These are phyloP conservation scores for Sideroxylon spinosum DNA, from an alignment of 179 eudicot species.

Conservation along the genomic window DNA sequence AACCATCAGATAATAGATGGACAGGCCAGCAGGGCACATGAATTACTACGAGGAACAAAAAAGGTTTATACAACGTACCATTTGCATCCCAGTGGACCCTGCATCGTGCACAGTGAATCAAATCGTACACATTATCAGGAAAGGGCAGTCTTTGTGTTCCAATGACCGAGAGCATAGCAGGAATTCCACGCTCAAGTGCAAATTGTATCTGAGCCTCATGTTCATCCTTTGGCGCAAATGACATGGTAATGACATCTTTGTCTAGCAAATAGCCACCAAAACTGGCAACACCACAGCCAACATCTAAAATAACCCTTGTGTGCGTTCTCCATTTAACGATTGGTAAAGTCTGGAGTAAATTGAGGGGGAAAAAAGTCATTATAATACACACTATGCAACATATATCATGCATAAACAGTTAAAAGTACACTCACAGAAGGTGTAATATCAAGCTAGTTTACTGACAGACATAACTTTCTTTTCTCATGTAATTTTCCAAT, in stretches of 20 bases:
- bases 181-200: conserved; percentile 96
- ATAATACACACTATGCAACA: background rate
- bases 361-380: background rate
- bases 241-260: conserved; percentile 86
- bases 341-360: conserved; percentile 58
- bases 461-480: background rate
- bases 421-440: background rate
- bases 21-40: conserved; percentile 2
- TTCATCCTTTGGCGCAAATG: conserved; percentile 95
- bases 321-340: conserved; percentile 73
- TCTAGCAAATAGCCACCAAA: conserved; percentile 93
- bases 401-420: background rate
- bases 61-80: conserved; percentile 36
- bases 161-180: conserved; percentile 87
- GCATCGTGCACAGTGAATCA: conserved; percentile 96
- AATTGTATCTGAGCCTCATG: conserved; percentile 99
- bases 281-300: conserved; percentile 99
- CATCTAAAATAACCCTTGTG: conserved; percentile 84
- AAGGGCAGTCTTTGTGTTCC: conserved; percentile 93
- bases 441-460: background rate
- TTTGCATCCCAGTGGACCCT: conserved; percentile 97
- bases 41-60: background rate
- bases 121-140: conserved; percentile 81
- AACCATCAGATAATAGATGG: background rate
- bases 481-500: background rate